Evolutionary conservation across 208 protist species (phyloP).

Genomic region (Trypanosoma grayi): DNA sequence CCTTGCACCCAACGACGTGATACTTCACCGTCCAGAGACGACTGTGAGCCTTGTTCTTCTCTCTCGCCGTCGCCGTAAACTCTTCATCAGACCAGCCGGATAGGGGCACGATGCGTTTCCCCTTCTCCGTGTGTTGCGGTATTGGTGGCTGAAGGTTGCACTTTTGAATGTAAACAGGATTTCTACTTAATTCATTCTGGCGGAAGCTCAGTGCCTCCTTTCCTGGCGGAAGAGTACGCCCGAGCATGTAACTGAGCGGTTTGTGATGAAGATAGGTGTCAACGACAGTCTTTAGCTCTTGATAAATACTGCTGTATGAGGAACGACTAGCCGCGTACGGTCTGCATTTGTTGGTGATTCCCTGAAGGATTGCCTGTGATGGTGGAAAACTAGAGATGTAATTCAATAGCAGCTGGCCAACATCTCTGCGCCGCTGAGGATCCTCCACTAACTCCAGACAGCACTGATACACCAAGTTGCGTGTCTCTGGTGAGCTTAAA

Average conservation of each 20-base stretch:
- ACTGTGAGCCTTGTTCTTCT: conserved; percentile 27
- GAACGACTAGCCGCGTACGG: conserved; percentile 17
- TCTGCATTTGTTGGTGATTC: conserved; percentile 32
- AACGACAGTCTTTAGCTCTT: conserved; percentile 28
- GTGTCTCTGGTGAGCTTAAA: conserved; percentile 45
- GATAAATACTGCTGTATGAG: conserved; percentile 24
- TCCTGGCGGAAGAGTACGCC: conserved; percentile 19
- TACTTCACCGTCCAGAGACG: conserved; percentile 23
- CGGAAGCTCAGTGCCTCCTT: conserved; percentile 23
- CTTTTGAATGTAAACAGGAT: conserved; percentile 32
- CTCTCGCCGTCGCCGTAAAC: conserved; percentile 18
- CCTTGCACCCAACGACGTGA: conserved; percentile 42
- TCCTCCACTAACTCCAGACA: conserved; percentile 69
- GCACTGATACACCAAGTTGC: conserved; percentile 64
- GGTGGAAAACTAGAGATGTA: conserved; percentile 72
- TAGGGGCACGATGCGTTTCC: conserved; percentile 25
- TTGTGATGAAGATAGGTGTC: conserved; percentile 33
- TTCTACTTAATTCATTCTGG: conserved; percentile 26
- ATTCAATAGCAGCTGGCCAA: conserved; percentile 65
- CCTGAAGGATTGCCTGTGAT: conserved; percentile 37
- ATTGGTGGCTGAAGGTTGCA: conserved; percentile 27
- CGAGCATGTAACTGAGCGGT: conserved; percentile 30
- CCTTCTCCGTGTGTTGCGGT: conserved; percentile 24
- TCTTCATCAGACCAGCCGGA: conserved; percentile 32
- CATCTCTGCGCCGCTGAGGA: conserved; percentile 43